Base-by-base conservation (phyloP, 768 basidiomycete genomes). In the Hericium coralloides region DNA sequence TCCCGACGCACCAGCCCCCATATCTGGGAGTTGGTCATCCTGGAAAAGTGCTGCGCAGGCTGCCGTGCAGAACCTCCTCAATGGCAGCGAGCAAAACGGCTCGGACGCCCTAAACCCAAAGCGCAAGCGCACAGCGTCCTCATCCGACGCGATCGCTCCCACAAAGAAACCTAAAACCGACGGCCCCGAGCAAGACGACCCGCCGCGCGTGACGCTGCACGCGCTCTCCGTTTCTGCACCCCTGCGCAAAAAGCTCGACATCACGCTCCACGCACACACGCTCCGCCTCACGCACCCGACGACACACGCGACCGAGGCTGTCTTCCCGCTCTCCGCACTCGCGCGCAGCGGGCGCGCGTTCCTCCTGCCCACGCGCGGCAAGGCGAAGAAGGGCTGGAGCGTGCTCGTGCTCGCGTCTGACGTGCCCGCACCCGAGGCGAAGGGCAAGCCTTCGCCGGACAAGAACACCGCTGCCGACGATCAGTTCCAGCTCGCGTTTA, bases 231-330 rank as follows among this genome's bases (percentile, higher is more conserved):
- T 78, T n/a, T 81, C 84, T 12, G 82, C 88, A 0, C 89, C 89
- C 12, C 68, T 90, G 53, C 83, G 89, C 53, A 89, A 87, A 72
- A 89, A 88, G 60, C 79, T 85, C 39, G 81, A 90, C 63, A 76
- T 89, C 63, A 78, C 78, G 3, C 69, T 87, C 39, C 75, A 82
- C 63, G 63, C 72, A 20, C 67, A 71, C 18, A 72, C 79, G 6
- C 73, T 90, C 55, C 73, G 72, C 6, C 76, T 90, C 63, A 70
- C 73, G 3, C 74, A 84, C 66, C 73, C 82, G 0, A 64, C 71
- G 0, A 77, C 83, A 0, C 73, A 76, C 50, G 72, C 69, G 14
- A 57, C 78, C 8, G 84, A 85, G 62, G 71, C 77, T 0, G 73
- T 31, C 31, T 31, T 31, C 31, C 31, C 31, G 31, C 31, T 31